phyloP scores from a whole-genome alignment of 2,329 filamentous ascomycete species.

The Didymella pomorum region DNA sequence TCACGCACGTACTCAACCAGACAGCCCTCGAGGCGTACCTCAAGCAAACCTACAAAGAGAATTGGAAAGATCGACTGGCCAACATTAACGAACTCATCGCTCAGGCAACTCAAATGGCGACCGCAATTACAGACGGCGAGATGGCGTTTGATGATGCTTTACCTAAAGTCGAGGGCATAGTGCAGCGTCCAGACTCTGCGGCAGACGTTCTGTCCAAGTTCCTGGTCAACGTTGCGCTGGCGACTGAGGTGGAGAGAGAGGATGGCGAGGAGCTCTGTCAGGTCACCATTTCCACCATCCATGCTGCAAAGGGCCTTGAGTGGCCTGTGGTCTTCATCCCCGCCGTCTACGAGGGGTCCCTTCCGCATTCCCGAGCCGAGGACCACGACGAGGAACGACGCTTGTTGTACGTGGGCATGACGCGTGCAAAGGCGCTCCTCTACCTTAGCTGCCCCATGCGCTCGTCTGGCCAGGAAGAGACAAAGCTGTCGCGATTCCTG shows the following conservation, averaged over 20 bases:
- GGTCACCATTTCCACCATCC: constrained; percentile 94
- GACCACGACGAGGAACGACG: constrained; percentile 87
- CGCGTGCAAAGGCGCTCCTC: constrained; percentile 82
- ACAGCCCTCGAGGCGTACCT: constrained; percentile 79
- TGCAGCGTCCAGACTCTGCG: constrained; percentile 64
- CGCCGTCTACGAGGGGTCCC: constrained; percentile 86
- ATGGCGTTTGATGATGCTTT: constrained; percentile 59
- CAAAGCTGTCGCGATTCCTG: constrained; percentile 77
- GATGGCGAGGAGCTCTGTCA: constrained; percentile 65
- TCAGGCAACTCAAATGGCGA: constrained; percentile 75
- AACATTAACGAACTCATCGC: constrained; percentile 89
- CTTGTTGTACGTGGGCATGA: constrained; percentile 96
- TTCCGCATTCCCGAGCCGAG: constrained; percentile 86
- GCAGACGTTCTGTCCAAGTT: constrained; percentile 78
- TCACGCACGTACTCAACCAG: constrained; percentile 67
- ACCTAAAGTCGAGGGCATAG: constrained; percentile 73
- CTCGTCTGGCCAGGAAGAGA: constrained; percentile 68
- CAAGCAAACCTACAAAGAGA: constrained; percentile 71
- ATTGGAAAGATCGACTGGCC: constrained; percentile 75
- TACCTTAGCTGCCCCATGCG: constrained; percentile 83
- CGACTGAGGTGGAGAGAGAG: constrained; percentile 73
- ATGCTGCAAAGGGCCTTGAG: constrained; percentile 93
- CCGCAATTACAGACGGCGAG: constrained; percentile 54
- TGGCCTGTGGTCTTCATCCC: constrained; percentile 97
- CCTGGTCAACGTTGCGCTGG: constrained; percentile 83